phyloP scores from a whole-genome alignment of 495 filamentous ascomycete species.

The Echria macrotheca region DNA sequence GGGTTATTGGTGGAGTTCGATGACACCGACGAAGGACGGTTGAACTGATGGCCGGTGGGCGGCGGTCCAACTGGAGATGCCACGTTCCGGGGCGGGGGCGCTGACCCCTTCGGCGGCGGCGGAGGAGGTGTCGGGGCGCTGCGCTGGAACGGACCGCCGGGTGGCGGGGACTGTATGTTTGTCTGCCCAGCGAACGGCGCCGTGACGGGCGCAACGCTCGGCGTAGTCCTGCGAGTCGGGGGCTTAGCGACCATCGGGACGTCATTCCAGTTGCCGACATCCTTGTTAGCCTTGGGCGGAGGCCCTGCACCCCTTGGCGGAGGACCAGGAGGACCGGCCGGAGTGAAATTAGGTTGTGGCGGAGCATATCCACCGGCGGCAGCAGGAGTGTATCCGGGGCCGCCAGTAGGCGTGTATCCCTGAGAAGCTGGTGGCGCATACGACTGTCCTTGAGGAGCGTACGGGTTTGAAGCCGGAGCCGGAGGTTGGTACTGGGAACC shows the following conservation, averaged over 20 bases:
- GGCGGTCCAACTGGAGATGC: conserved; percentile 45
- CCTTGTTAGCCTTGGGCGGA: conserved; percentile 67
- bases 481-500: conserved; percentile 30
- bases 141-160: conserved; percentile 30
- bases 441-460: conserved; percentile 10
- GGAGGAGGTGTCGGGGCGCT: conserved; percentile 42
- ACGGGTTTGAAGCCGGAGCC: conserved; percentile 25
- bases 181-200: conserved; percentile 64
- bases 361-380: conserved; percentile 29
- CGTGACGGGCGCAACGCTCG: conserved; percentile 54
- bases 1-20: conserved; percentile 65
- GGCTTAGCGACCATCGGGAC: conserved; percentile 80
- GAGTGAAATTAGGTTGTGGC: conserved; percentile 20
- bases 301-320: conserved; percentile 43
- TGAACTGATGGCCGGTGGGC: conserved; percentile 43
- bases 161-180: conserved; percentile 43
- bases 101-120: conserved; percentile 53
- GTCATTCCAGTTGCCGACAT: conserved; percentile 87
- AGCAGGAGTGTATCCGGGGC: no score
- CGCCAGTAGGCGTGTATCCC: conserved; percentile 20
- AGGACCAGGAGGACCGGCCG: conserved; percentile 9
- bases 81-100: conserved; percentile 42
- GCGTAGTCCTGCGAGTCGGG: conserved; percentile 64
- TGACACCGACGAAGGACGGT: conserved; percentile 54
- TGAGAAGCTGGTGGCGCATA: not conserved